phyloP scores from a whole-genome alignment of 176 grass and related monocot genomes.

The Sorghum bicolor region Sorghum_bicolor_NCBIv3 NC_012875.2:55870501-55871000 shows the following conservation, averaged over 20 bases:
- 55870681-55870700: background rate
- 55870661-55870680: background rate
- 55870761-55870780: background rate
- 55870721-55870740: background rate
- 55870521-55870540: background rate
- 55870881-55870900: background rate
- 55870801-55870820: background rate
- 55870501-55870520: constrained; percentile 51
- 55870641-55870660: background rate
- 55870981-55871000: background rate
- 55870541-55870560: background rate
- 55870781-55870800: background rate
- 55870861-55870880: background rate
- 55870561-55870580: background rate
- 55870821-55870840: background rate
- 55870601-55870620: background rate
- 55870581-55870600: background rate
- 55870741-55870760: background rate
- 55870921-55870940: background rate
- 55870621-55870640: background rate
- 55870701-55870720: background rate
- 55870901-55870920: background rate
- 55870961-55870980: background rate
- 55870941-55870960: background rate
- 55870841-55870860: background rate